Evolutionary conservation across 495 filamentous ascomycete species (phyloP).

Genomic region (Platismatia glauca): DNA sequence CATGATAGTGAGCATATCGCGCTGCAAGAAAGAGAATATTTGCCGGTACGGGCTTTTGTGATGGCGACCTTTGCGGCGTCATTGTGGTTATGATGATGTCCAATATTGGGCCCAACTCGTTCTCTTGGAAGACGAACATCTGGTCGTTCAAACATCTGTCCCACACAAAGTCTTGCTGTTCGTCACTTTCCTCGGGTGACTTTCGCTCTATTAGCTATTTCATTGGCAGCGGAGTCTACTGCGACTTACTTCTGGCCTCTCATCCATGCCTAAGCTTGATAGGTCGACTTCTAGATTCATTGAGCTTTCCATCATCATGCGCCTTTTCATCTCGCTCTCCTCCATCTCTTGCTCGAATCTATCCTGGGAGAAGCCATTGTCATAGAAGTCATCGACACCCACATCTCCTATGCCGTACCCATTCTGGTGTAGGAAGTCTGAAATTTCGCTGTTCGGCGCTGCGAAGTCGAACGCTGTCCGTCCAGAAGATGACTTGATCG

Average conservation of each 20-base stretch:
- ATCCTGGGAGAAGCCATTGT: conserved; percentile 83
- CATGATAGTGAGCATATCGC: conserved; percentile 94
- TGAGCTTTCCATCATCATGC: conserved; percentile 99
- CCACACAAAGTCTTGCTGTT: conserved; percentile 96
- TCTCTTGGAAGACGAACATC: conserved; percentile 99
- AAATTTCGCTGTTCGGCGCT: conserved; percentile 90
- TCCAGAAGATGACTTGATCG: conserved; percentile 87
- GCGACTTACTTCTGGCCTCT: conserved; percentile 74
- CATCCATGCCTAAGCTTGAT: conserved; percentile 90
- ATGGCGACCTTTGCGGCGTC: conserved; percentile 88
- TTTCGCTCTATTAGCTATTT: conserved; percentile 29
- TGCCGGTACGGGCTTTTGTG: conserved; percentile 93
- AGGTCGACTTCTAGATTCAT: conserved; percentile 95
- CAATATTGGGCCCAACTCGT: conserved; percentile 78
- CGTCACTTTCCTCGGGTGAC: conserved; percentile 76
- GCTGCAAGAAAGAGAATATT: conserved; percentile 95
- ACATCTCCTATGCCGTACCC: conserved; percentile 82
- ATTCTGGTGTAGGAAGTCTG: conserved; percentile 84
- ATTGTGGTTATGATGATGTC: conserved; percentile 97
- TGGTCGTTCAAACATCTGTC: conserved; percentile 90
- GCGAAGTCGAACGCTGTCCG: conserved; percentile 96
- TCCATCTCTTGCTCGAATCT: conserved; percentile 95
- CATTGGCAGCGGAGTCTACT: background rate
- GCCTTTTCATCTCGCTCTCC: conserved; percentile 87
- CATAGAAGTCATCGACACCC: conserved; percentile 96